Evolutionary conservation across 129 eudicot genomes (phyloP), one percentile per base, ranked within the genome.

Genomic region (Pseudognaphalium luteoalbum): DNA sequence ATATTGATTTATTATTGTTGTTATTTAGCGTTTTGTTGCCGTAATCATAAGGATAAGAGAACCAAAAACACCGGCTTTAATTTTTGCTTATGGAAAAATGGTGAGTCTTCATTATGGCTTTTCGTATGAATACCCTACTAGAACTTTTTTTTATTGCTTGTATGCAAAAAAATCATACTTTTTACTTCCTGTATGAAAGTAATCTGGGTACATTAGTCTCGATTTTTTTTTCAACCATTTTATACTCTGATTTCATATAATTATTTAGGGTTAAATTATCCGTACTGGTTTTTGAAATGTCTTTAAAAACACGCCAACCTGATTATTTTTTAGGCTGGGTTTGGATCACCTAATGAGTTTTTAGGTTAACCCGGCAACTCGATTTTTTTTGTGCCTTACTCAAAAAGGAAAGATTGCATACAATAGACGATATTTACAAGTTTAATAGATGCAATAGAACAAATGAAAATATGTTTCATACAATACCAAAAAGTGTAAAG

Each of bases 51-150:
- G 98, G 85, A 93, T 93, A 30, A 88, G 96, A 67, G 98, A 93
- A 63, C 98, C 98, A 6, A 90, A 93, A 83, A 93, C 98, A 1
- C 90, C 98, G 3, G 97, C 98, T 0, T 63, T 93, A 7, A 90
- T 93, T 15, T 93, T 93, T 83, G 98, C 98, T 71, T 93, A 97
- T 25, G 96, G 98, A 60, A 90, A 90, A 78, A 93, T 93, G 97
- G 97, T 88, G 66, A 85, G 89, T 82, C 69, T 58, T 2, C 37
- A n/a, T 7, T 10, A 22, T 61, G 66, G 67, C 54, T 7, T 21
- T 35, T 17, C 20, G 11, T 63, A 14, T 29, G 7, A 29, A 30
- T 29, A 60, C 32, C 6, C 32, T 60, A 7, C 54, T 47, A 3
- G 62, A 6, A 32, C 7, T 11, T 35, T 66, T 35, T n/a, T 35